Evolutionary conservation across 1,139 yeast genomes (phyloP).

Genomic region (Saccharomyces hybrid): DNA sequence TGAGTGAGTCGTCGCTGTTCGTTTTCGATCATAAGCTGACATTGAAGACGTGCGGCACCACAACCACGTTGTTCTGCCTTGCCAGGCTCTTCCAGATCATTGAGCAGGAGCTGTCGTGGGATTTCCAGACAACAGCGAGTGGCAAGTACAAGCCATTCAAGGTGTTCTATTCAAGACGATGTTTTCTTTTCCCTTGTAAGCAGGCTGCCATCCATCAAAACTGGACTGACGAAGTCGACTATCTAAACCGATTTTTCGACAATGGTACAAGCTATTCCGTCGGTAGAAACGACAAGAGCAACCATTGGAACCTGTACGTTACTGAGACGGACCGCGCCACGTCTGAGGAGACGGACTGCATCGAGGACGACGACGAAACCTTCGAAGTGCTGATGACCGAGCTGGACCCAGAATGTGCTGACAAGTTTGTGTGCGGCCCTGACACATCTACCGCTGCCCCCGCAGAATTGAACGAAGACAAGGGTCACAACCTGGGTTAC

Average conservation of each 20-base stretch:
- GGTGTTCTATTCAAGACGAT: conserved; percentile 83
- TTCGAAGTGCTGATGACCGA: conserved; percentile 91
- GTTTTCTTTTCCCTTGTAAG: conserved; percentile 85
- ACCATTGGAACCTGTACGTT: conserved; percentile 83
- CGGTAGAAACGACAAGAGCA: conserved; percentile 68
- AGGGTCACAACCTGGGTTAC: conserved; percentile 72
- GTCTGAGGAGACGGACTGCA: conserved; percentile 10
- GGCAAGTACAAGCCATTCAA: conserved; percentile 41
- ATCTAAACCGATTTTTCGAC: conserved; percentile 56
- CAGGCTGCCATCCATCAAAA: conserved; percentile 76
- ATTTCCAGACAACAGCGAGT: conserved; percentile 24
- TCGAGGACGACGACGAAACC: conserved; percentile 51
- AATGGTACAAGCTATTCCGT: conserved; percentile 67
- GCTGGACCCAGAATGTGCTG: conserved; percentile 51
- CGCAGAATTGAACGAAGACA: conserved; percentile 45
- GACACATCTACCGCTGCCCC: conserved; percentile 40
- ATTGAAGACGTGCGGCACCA: conserved; percentile 93
- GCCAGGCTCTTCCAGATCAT: conserved; percentile 55
- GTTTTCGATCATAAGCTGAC: conserved; percentile 81
- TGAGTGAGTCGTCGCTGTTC: conserved; percentile 86
- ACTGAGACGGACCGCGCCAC: conserved; percentile 39
- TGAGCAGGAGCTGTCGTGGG: conserved; percentile 35
- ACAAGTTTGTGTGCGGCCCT: conserved; percentile 54
- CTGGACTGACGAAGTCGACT: conserved; percentile 75
- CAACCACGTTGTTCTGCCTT: conserved; percentile 78